Evolutionary conservation across 306 rosid genomes (phyloP).

Genomic region (Gastrolobium bilobum): DNA sequence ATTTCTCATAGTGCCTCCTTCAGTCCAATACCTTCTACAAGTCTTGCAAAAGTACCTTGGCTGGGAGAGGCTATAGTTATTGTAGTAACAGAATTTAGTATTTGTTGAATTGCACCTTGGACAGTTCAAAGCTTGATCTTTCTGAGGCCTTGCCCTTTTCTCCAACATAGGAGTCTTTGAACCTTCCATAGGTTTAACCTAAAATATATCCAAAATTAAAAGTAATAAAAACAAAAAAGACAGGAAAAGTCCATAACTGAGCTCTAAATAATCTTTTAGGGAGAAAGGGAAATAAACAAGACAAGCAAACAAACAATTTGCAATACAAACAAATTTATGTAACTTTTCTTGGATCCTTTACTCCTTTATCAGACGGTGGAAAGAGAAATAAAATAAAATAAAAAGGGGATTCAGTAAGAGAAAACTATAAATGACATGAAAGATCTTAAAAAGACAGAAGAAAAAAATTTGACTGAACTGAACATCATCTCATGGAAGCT

Average conservation of each 20-base stretch:
- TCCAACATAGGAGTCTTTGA: slow-evolving; percentile 61
- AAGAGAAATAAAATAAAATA: slow-evolving; percentile 44
- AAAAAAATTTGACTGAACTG: slow-evolving; percentile 57
- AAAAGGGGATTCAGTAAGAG: slow-evolving; percentile 57
- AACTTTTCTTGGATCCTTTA: slow-evolving; percentile 54
- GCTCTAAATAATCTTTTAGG: neutral
- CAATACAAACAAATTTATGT: slow-evolving; percentile 1
- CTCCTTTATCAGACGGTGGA: slow-evolving; percentile 61
- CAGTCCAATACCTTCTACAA: slow-evolving; percentile 99
- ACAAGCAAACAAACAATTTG: slow-evolving; percentile 55
- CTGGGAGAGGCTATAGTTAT: slow-evolving; percentile 93
- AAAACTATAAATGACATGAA: slow-evolving; percentile 42
- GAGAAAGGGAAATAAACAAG: slow-evolving; percentile 48
- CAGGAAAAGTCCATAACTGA: slow-evolving; percentile 44
- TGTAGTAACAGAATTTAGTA: slow-evolving; percentile 97
- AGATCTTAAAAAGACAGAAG: slow-evolving; percentile 55
- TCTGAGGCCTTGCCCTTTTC: slow-evolving; percentile 78
- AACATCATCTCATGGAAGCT: slow-evolving; percentile 43
- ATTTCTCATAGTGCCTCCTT: slow-evolving; percentile 93
- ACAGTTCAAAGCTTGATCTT: slow-evolving; percentile 90
- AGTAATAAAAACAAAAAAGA: slow-evolving; percentile 25
- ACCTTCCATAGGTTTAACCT: slow-evolving; percentile 69
- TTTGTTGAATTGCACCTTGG: slow-evolving; percentile 98
- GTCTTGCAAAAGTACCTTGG: slow-evolving; percentile 97
- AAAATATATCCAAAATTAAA: slow-evolving; percentile 42